These are phyloP conservation scores for Limnanthes douglasii DNA, from an alignment of 345 rosid species.

Conservation along the genomic window DNA sequence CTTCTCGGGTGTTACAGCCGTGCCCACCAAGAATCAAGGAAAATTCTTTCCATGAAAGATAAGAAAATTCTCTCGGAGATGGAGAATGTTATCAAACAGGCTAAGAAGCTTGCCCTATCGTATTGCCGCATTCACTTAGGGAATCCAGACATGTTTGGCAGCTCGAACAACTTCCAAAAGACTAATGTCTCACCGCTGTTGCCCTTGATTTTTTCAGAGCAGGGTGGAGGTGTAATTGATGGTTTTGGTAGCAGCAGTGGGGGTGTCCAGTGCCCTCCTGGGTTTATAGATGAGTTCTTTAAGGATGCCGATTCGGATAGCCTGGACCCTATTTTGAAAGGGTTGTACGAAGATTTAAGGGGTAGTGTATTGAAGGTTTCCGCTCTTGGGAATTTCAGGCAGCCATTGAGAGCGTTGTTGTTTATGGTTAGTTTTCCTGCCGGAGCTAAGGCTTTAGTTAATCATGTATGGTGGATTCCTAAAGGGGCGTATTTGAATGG, in stretches of 20 bases:
- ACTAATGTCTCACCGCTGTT: conserved; percentile 40
- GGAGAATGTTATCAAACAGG: conserved; percentile 45
- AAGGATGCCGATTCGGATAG: conserved; percentile 70
- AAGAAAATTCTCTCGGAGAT: conserved; percentile 45
- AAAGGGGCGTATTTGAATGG: conserved; percentile 77
- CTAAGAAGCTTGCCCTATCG: conserved; percentile 53
- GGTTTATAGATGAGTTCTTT: conserved; percentile 76
- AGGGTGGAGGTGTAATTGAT: conserved; percentile 34
- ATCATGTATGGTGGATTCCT: conserved; percentile 93
- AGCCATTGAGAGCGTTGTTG: conserved; percentile 69
- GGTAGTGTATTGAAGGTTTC: conserved; percentile 66
- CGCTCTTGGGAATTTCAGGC: conserved; percentile 78
- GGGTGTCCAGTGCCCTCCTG: conserved; percentile 46
- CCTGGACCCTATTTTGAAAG: conserved; percentile 64
- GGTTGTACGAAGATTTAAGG: conserved; percentile 82
- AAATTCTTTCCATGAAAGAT: conserved; percentile 76
- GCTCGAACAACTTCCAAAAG: conserved; percentile 9
- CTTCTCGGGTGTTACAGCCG: conserved; percentile 69
- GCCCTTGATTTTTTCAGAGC: conserved; percentile 55
- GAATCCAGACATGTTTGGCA: conserved; percentile 52
- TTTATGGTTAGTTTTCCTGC: conserved; percentile 54
- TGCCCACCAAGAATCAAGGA: conserved; percentile 63
- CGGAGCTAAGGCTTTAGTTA: conserved; percentile 73
- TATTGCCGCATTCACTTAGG: conserved; percentile 68
- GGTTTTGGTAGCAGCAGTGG: conserved; percentile 27